phyloP scores from a whole-genome alignment of 768 basidiomycete species.

The Epithele typhae region DNA sequence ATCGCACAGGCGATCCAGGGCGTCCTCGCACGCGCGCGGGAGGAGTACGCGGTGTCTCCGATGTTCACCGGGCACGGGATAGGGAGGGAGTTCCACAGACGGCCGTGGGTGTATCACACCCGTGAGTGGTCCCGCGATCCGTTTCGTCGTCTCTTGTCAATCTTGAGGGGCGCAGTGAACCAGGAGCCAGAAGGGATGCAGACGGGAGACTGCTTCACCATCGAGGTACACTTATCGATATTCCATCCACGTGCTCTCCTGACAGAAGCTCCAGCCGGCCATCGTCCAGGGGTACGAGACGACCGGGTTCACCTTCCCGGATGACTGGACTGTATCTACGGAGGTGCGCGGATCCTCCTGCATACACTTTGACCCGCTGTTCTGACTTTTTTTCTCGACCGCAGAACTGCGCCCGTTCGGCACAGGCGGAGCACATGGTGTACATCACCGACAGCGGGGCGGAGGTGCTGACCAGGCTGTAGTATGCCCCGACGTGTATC shows the following conservation, averaged over 20 bases:
- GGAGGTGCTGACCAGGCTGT: slow-evolving; percentile 63
- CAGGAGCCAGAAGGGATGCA: slow-evolving; percentile 79
- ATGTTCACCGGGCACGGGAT: slow-evolving; percentile 88
- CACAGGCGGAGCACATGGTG: slow-evolving; percentile 88
- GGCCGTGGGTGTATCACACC: slow-evolving; percentile 81
- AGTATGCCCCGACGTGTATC: no score
- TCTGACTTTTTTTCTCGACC: no score
- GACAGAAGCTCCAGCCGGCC: slow-evolving; percentile 45
- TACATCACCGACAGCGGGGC: slow-evolving; percentile 73
- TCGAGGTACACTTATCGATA: slow-evolving; percentile 55
- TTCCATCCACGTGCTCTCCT: not conserved
- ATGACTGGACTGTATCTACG: slow-evolving; percentile 92
- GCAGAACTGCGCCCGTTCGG: slow-evolving; percentile 76
- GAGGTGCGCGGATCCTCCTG: slow-evolving; percentile 61
- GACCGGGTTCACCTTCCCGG: slow-evolving; percentile 74
- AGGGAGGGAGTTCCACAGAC: slow-evolving; percentile 71
- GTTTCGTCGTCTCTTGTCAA: no score
- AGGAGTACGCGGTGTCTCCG: slow-evolving; percentile 59
- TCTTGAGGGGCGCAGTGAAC: no score
- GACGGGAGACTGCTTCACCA: slow-evolving; percentile 89
- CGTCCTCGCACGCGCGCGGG: slow-evolving; percentile 33
- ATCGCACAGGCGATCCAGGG: slow-evolving; percentile 73
- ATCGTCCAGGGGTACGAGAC: slow-evolving; percentile 74
- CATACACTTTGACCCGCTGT: no score
- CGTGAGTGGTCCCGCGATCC: slow-evolving; percentile 36